These are phyloP conservation scores for Luffa acutangula DNA, from an alignment of 306 rosid genomes.

Conservation along the genomic window DNA sequence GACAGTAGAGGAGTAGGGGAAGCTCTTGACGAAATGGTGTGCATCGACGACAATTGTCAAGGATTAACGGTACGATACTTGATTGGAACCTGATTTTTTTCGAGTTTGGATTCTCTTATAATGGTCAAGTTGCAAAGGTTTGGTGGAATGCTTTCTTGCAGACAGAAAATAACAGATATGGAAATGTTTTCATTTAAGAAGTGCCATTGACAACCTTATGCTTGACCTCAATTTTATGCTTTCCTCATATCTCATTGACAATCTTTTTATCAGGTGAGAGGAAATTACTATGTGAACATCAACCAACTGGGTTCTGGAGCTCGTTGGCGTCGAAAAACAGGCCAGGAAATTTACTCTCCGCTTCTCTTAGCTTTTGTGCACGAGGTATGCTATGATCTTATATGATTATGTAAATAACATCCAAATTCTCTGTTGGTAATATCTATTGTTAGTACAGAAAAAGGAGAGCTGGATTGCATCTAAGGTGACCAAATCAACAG, in stretches of 20 bases:
- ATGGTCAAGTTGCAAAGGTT: background rate
- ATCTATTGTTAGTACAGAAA: constrained; percentile 29
- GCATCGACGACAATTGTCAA: constrained; percentile 20
- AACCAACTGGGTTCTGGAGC: constrained; percentile 49
- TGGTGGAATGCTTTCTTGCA: background rate
- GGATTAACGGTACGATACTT: constrained; percentile 25
- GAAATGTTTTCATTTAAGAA: background rate
- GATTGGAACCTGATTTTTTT: background rate
- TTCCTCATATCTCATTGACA: background rate
- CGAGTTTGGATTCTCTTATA: background rate
- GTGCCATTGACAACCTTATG: no score
- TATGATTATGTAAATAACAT: background rate
- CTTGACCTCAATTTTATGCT: background rate
- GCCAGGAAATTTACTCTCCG: constrained; percentile 72
- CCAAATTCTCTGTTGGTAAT: background rate
- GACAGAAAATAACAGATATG: background rate
- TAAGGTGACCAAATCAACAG: constrained; percentile 42
- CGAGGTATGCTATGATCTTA: constrained; percentile 30
- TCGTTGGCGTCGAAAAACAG: constrained; percentile 61
- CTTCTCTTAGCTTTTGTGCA: constrained; percentile 50
- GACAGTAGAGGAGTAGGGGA: constrained; percentile 72
- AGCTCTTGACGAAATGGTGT: constrained; percentile 70
- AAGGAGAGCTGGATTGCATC: constrained; percentile 50
- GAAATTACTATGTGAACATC: constrained; percentile 46
- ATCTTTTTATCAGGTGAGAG: constrained; percentile 43